Percentiles rank a stretch among this genome's conserved stretches.
Evolutionary conservation across 1,284 basidiomycete species (phyloP).

Genomic region (Fomes fomentarius): DNA sequence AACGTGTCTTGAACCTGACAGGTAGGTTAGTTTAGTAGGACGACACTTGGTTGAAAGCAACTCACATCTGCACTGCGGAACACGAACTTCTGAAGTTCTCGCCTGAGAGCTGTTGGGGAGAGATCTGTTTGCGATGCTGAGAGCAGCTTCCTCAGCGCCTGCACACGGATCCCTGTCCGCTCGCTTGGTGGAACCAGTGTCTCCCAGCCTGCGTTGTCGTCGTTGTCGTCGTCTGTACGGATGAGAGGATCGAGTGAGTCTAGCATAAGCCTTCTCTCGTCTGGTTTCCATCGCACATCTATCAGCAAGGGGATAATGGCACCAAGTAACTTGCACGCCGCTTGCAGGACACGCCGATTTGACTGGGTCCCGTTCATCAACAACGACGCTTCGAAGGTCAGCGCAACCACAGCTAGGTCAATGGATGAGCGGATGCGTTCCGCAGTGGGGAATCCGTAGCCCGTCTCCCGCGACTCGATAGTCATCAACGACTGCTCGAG

Average conservation of each 20-base stretch:
- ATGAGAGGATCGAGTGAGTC: conserved; percentile 69
- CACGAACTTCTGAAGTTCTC: conserved; percentile 50
- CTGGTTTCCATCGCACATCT: conserved; percentile 54
- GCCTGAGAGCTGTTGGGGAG: conserved; percentile 20
- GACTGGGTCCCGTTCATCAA: conserved; percentile 61
- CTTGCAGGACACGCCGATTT: conserved; percentile 63
- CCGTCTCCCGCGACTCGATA: conserved; percentile 48
- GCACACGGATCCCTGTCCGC: conserved; percentile 68
- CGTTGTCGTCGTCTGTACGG: conserved; percentile 29
- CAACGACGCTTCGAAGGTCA: conserved; percentile 73
- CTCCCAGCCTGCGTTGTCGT: conserved; percentile 45
- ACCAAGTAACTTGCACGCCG: conserved; percentile 58
- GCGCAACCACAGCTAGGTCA: conserved; percentile 65
- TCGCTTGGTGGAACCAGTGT: conserved; percentile 64
- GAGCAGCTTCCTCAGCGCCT: conserved; percentile 46
- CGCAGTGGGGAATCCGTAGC: conserved; percentile 46
- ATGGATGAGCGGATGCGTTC: conserved; percentile 68
- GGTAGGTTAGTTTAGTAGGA: background rate
- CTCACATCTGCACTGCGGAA: conserved; percentile 70
- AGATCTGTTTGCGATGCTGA: conserved; percentile 10
- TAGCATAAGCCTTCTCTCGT: conserved; percentile 66
- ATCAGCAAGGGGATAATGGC: conserved; percentile 47
- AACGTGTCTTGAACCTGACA: conserved; percentile 62
- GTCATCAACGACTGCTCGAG: conserved; percentile 54
- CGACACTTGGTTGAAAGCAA: conserved; percentile 8